Percentiles rank a stretch among this genome's conserved stretches.
phyloP scores from a whole-genome alignment of 148 eudicot species.

The Chenopodium formosanum region DNA sequence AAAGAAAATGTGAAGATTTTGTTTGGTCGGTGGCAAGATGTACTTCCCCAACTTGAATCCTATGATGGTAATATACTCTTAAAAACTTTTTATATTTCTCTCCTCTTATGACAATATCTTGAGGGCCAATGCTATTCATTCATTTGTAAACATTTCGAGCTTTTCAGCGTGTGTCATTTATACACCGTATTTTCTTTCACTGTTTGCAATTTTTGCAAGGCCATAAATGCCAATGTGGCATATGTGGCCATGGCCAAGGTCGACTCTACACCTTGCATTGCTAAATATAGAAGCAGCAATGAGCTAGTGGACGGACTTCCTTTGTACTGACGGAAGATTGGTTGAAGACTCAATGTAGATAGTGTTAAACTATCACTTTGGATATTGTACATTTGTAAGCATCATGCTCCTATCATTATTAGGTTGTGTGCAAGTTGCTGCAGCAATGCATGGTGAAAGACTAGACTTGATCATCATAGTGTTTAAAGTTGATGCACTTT shows the following conservation, averaged over 20 bases:
- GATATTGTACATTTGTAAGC: background rate
- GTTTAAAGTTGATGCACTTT: background rate
- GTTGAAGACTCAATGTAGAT: background rate
- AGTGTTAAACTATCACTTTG: background rate
- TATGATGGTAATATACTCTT: conserved; percentile 63
- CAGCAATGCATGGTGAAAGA: conserved; percentile 10
- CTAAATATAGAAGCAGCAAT: background rate
- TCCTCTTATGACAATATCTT: background rate
- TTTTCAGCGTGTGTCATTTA: background rate
- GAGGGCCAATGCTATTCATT: background rate
- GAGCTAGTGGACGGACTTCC: background rate
- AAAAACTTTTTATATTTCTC: background rate
- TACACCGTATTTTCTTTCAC: background rate
- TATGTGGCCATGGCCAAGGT: background rate
- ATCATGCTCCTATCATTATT: background rate
- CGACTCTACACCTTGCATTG: background rate
- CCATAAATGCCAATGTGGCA: background rate
- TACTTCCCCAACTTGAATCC: conserved; percentile 67
- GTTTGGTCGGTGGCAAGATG: conserved; percentile 96
- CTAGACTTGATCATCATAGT: background rate
- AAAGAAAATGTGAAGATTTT: conserved; percentile 86
- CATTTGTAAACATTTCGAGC: background rate
- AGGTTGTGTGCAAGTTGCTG: background rate
- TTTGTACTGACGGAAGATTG: background rate
- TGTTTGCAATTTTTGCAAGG: background rate